Evolutionary conservation across 805 yeast species (phyloP).

Genomic region (Yamadazyma endophytica): DNA sequence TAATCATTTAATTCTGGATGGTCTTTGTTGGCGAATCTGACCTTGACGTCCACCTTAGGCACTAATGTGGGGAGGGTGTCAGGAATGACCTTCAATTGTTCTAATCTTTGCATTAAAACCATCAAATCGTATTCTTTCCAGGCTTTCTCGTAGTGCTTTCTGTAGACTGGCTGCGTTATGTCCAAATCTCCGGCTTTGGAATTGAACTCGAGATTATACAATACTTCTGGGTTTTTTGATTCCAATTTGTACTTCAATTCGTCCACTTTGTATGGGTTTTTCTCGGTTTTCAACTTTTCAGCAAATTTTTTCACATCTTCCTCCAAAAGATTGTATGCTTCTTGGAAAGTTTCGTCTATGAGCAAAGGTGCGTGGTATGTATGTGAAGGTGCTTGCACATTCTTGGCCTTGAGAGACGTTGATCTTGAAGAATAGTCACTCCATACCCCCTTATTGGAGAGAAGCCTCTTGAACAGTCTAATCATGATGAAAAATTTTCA

Average conservation of each 20-base stretch:
- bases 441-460: slow-evolving; percentile 22
- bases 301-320: slow-evolving; percentile 43
- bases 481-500: slow-evolving; percentile 2
- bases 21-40: slow-evolving; percentile 68
- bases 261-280: slow-evolving; percentile 13
- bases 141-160: slow-evolving; percentile 58
- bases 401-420: slow-evolving; percentile 18
- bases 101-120: slow-evolving; percentile 88
- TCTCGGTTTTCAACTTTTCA: slow-evolving; percentile 28
- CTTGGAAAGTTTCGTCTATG: slow-evolving; percentile 67
- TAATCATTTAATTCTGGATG: slow-evolving; percentile 54
- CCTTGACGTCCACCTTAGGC: slow-evolving; percentile 70
- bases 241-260: slow-evolving; percentile 58
- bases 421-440: slow-evolving; percentile 27
- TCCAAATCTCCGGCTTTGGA: slow-evolving; percentile 55
- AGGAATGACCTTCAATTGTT: slow-evolving; percentile 79
- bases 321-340: slow-evolving; percentile 59
- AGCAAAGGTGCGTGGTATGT: slow-evolving; percentile 67
- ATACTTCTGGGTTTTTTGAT: slow-evolving; percentile 76
- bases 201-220: slow-evolving; percentile 54
- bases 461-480: slow-evolving; percentile 2
- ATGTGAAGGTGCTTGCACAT: slow-evolving; percentile 32
- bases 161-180: slow-evolving; percentile 72
- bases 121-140: slow-evolving; percentile 73
- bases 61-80: slow-evolving; percentile 88